Base-by-base conservation (phyloP, 2,329 filamentous ascomycete genomes). In the Ceratocystiopsis sp. region DNA sequence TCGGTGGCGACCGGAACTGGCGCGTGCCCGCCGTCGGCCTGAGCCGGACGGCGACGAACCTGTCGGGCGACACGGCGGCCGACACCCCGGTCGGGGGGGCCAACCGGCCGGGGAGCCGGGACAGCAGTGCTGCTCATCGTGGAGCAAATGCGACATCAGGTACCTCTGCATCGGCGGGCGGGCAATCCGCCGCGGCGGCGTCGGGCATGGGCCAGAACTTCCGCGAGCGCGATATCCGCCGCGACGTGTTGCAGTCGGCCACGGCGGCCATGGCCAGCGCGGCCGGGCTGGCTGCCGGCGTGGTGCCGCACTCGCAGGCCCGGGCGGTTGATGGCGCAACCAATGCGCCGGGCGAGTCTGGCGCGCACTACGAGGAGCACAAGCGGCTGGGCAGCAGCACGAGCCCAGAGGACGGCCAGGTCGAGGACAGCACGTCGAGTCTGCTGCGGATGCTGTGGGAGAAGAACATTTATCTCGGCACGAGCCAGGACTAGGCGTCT, bases 371-470 rank as follows among this genome's bases (percentile, higher is more conserved):
- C 52, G 21, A 56, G 59, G 16, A 62, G n/a, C 59, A 60, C 18
- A 62, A 62, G 35, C 52, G 62, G 7, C 56, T 71, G 2, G 73
- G 70, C 45, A 70, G 68, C 2, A 60, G 65, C 11, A 21, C 19
- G 4, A 72, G 67, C 43, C 56, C 68, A 3, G 63, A 65, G 0
- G 67, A 67, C n/a, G 61, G 58, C 3, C 62, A 66, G 18, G 68
- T 68, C 21, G 67, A 71, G 40, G 67, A 71, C 41, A 66, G 63
- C 11, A 67, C 71, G 1, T 59, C 65, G 1, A 60, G 67, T 5
- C 51, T 77, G 37, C 57, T 79, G 42, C 62, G 73, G 44, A 71
- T 69, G 48, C 56, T 79, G 40, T 79, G 75, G 75, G 73, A 78
- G 38, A 77, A 72, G 62, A 70, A 64, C 40, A 60, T 66, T 55